Conservation (phyloP, 1,284 basidiomycete species). For the Neolentinus lepideus region DNA sequence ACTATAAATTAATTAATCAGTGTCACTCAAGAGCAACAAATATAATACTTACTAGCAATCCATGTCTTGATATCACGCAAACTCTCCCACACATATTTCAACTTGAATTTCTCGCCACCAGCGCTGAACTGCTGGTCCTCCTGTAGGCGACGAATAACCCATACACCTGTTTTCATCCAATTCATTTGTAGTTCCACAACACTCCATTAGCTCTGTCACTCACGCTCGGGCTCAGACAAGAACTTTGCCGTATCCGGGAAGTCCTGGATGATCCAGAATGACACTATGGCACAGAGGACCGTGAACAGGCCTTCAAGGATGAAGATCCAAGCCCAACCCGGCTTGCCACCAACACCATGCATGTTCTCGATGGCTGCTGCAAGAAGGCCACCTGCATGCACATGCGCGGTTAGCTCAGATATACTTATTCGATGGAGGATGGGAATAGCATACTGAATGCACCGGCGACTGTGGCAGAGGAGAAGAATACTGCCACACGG, state of each 20-base stretch:
- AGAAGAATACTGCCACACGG: slow-evolving; percentile 59
- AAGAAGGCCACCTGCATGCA: slow-evolving; percentile 43
- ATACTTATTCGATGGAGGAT: background rate
- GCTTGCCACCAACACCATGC: slow-evolving; percentile 56
- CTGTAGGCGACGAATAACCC: slow-evolving; percentile 39
- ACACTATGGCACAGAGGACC: slow-evolving; percentile 38
- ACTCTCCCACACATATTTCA: slow-evolving; percentile 37
- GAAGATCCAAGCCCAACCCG: slow-evolving; percentile 64
- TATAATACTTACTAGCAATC: slow-evolving; percentile 29
- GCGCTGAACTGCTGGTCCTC: slow-evolving; percentile 40
- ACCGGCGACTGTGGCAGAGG: slow-evolving; percentile 61
- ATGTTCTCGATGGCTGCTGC: slow-evolving; percentile 64
- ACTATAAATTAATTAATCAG: slow-evolving; percentile 19
- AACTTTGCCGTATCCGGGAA: slow-evolving; percentile 57
- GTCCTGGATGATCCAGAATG: slow-evolving; percentile 52
- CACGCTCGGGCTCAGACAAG: slow-evolving; percentile 41
- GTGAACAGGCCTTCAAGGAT: slow-evolving; percentile 74
- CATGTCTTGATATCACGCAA: slow-evolving; percentile 48
- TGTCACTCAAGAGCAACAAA: background rate
- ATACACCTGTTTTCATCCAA: no score
- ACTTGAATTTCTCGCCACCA: slow-evolving; percentile 40
- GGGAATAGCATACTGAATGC: slow-evolving; percentile 46
- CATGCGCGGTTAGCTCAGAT: background rate
- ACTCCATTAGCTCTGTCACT: no score
- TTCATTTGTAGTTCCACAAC: no score